Evolutionary conservation across 805 yeast genomes (phyloP).

Genomic region (Kluyveromyces nonfermentans): DNA sequence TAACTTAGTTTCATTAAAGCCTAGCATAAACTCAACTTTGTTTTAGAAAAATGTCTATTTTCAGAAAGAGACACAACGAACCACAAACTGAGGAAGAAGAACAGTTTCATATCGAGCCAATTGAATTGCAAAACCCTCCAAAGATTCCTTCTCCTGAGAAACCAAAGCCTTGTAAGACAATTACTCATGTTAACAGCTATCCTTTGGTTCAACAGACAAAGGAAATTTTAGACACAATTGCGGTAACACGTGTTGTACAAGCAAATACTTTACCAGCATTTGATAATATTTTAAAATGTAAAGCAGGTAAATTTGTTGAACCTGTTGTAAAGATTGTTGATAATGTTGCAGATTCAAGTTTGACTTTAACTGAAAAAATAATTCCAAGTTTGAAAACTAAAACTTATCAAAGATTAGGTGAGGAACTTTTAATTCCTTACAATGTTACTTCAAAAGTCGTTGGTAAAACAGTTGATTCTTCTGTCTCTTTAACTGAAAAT

Average conservation of each 20-base stretch:
- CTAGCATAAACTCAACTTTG: background rate
- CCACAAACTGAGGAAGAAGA: background rate
- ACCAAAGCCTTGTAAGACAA: constrained; percentile 19
- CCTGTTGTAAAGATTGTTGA: constrained; percentile 43
- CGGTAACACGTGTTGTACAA: constrained; percentile 30
- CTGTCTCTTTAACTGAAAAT: constrained; percentile 24
- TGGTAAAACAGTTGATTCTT: constrained; percentile 28
- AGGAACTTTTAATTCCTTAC: constrained; percentile 44
- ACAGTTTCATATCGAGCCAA: background rate
- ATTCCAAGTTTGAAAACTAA: constrained; percentile 53
- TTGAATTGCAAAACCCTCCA: background rate
- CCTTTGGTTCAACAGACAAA: constrained; percentile 40
- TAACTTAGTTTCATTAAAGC: background rate
- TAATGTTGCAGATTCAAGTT: constrained; percentile 43
- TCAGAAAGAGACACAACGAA: constrained; percentile 1
- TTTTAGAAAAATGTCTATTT: background rate
- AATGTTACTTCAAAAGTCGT: constrained; percentile 35
- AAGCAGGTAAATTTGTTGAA: constrained; percentile 30
- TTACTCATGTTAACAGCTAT: constrained; percentile 37
- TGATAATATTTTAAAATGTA: constrained; percentile 22
- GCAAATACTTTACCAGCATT: constrained; percentile 28
- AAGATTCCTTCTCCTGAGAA: background rate
- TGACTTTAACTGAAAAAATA: constrained; percentile 45
- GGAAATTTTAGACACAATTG: constrained; percentile 27
- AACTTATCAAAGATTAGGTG: constrained; percentile 40